Percentiles rank a stretch among this genome's conserved stretches.
These are phyloP conservation scores for Hygrocybe coccinea DNA, from an alignment of 768 basidiomycete genomes.

Conservation along the genomic window DNA sequence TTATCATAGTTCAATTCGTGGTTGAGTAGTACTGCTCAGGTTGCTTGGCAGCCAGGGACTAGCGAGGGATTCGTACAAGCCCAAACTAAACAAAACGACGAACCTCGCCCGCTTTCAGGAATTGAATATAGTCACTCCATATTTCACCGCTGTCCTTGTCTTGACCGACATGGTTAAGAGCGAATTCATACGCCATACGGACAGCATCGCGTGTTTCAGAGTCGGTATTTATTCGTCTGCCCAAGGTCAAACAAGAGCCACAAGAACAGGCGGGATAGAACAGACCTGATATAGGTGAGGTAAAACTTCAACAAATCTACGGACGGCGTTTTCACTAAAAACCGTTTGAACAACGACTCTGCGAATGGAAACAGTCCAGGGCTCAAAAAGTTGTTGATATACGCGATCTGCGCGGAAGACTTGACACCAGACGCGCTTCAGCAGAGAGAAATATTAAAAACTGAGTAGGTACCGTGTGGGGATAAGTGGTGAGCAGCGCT, in stretches of 20 bases:
- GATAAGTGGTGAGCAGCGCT: conserved; percentile 76
- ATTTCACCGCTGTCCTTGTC: conserved; percentile 91
- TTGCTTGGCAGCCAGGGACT: no score
- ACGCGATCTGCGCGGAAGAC: conserved; percentile 81
- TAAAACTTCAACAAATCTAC: conserved; percentile 94
- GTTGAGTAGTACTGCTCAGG: no score
- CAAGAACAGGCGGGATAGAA: conserved; percentile 19
- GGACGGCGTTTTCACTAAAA: conserved; percentile 76
- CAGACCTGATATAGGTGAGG: conserved; percentile 85
- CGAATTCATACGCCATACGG: conserved; percentile 89
- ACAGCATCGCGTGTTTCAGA: conserved; percentile 70
- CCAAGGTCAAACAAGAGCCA: conserved; percentile 9
- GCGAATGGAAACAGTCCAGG: conserved; percentile 66
- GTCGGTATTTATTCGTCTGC: conserved; percentile 63
- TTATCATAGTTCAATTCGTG: background rate
- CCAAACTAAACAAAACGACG: conserved; percentile 19
- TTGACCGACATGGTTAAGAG: conserved; percentile 80
- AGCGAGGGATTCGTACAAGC: background rate
- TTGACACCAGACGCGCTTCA: conserved; percentile 25
- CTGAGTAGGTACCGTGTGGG: conserved; percentile 78
- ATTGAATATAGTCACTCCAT: conserved; percentile 92
- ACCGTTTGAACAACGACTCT: conserved; percentile 85
- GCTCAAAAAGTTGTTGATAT: conserved; percentile 71
- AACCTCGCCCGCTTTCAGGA: conserved; percentile 76
- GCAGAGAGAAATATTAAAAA: background rate